These are phyloP conservation scores for Aquilaria yunnanensis DNA, from an alignment of 345 rosid species.

Conservation along the genomic window DNA sequence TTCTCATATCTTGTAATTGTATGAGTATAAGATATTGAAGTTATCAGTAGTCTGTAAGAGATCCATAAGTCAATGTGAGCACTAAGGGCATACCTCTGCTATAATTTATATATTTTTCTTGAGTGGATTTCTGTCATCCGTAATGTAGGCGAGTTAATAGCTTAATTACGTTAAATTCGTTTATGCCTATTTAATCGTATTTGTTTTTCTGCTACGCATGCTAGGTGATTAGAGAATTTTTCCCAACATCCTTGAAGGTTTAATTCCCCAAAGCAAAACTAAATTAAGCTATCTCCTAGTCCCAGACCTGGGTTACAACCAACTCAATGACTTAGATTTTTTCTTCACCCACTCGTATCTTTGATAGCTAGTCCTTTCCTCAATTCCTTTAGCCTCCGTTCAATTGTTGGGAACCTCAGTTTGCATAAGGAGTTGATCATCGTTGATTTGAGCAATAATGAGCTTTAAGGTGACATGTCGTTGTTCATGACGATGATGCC, in stretches of 20 bases:
- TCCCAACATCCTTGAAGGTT: conserved; percentile 44
- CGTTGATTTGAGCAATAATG: conserved; percentile 44
- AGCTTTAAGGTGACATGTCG: conserved; percentile 37
- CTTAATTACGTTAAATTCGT: too few species aligned
- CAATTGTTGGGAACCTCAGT: conserved; percentile 28
- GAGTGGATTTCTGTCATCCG: too few species aligned
- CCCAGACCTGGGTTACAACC: conserved; percentile 60
- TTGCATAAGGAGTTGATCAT: conserved; percentile 47
- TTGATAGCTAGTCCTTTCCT: conserved; percentile 69
- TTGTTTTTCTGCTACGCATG: too few species aligned
- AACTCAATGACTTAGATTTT: conserved; percentile 35
- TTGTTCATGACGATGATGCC: conserved; percentile 41
- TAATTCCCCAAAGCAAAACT: conserved; percentile 38
- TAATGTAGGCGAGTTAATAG: too few species aligned
- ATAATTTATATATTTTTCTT: too few species aligned
- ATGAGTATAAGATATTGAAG: too few species aligned
- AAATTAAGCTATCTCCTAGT: conserved; percentile 41
- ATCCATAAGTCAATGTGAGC: too few species aligned
- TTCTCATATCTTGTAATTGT: too few species aligned
- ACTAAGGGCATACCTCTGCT: too few species aligned
- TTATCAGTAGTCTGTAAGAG: too few species aligned
- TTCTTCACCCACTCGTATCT: conserved; percentile 62
- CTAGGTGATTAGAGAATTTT: too few species aligned
- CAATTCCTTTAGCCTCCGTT: conserved; percentile 51
- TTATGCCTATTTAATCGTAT: too few species aligned